Conservation (phyloP, 2,329 filamentous ascomycete genomes). For the Talaromyces marneffei region DNA sequence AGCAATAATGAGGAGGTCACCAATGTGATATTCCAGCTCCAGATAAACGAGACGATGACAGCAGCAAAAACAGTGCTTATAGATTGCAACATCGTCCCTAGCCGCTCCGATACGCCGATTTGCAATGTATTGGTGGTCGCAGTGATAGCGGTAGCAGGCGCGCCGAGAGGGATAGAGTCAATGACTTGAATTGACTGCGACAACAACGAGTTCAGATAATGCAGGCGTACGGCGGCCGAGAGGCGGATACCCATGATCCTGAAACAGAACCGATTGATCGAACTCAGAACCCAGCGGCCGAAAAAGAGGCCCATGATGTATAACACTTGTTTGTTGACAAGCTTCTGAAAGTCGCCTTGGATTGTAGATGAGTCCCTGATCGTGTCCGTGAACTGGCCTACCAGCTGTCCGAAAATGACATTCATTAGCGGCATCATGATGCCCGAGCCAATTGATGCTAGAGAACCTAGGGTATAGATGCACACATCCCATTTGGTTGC, state of each 20-base stretch:
- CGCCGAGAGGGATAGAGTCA: slow-evolving; percentile 46
- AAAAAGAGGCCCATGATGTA: slow-evolving; percentile 1
- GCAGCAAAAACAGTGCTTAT: slow-evolving; percentile 40
- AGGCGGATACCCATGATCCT: slow-evolving; percentile 48
- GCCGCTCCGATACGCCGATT: slow-evolving; percentile 50
- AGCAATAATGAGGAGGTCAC: slow-evolving; percentile 45
- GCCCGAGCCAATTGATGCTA: slow-evolving; percentile 14
- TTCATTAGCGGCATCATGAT: slow-evolving; percentile 49
- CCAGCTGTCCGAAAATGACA: slow-evolving; percentile 51
- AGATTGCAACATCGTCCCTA: slow-evolving; percentile 41
- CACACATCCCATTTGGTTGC: slow-evolving; percentile 2
- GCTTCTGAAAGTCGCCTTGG: neutral
- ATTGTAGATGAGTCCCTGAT: slow-evolving; percentile 39
- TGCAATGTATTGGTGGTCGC: slow-evolving; percentile 50
- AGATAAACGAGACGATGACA: slow-evolving; percentile 48
- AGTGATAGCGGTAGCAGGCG: slow-evolving; percentile 49
- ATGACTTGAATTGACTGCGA: slow-evolving; percentile 46
- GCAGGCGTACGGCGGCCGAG: slow-evolving; percentile 46
- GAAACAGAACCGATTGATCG: slow-evolving; percentile 37
- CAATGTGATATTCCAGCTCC: slow-evolving; percentile 49
- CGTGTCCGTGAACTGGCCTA: slow-evolving; percentile 47
- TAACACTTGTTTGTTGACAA: neutral
- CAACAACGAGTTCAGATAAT: slow-evolving; percentile 48
- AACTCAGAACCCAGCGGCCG: neutral
- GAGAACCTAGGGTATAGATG: neutral